Evolutionary conservation across 2,329 filamentous ascomycete genomes (phyloP), one percentile per base, ranked within the genome.

Genomic region (Penicillium sp.): DNA sequence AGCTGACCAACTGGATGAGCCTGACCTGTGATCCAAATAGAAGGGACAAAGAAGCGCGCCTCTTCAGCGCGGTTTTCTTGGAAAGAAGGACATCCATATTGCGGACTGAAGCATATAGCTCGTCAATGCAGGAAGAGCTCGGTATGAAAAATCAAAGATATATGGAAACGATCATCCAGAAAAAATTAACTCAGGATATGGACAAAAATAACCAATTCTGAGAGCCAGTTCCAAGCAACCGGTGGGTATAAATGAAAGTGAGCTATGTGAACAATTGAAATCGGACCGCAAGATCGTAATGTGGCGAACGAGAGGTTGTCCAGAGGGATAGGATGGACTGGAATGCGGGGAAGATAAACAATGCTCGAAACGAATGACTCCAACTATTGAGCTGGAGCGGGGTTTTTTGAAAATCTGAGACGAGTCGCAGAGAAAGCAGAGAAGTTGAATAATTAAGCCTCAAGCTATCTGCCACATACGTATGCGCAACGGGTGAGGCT

Each of bases 301-400:
- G 11, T 52, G 59, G 47, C 38, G 52, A 53, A 41, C 35, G 21
- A 46, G 51, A 44, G 26, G 51, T 57, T 50, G 57, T 58, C 57
- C 56, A 47, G 52, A 62, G 59, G 57, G 19, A 58, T 50, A 11
- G 46, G 31, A 60, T 66, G 60, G 56, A 29, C 44, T 64, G 65
- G 66, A 68, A 68, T 68, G 66, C 59, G 64, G 62, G 64, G 64
- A 47, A 55, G 46, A 55, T 45, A 49, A 64, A 58, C 44, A 51
- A 61, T 56, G 55, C 26, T 52, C 30, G 26, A 38, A 29, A 29
- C 31, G 7, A 23, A 53, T 41, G 35, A 41, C 35, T 41, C 35
- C 35, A 41, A 41, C 13, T 41, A 41, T 41, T 15, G 35, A 15
- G 35, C 11, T 41, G 30, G 31, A 31, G 50, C 13, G 56, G 47